Evolutionary conservation across 345 rosid genomes (phyloP).

Genomic region (Acer saccharum): DNA sequence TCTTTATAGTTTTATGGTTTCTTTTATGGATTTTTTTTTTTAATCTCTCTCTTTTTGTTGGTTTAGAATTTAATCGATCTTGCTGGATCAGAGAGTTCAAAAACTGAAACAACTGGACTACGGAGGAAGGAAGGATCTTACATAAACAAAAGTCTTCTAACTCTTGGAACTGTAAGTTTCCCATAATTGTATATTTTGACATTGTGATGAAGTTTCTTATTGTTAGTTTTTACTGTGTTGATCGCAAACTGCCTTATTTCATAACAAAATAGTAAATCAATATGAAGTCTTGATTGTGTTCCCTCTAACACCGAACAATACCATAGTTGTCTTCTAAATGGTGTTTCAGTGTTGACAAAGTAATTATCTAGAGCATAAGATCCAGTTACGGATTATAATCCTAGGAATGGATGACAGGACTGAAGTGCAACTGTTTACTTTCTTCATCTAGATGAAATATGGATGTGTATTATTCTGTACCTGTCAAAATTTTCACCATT

Average conservation of each 20-base stretch:
- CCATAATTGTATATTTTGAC: background rate
- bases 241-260: background rate
- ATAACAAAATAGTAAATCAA: background rate
- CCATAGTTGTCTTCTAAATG: background rate
- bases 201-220: conserved; percentile 9
- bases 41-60: conserved; percentile 26
- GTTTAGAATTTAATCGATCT: conserved; percentile 94
- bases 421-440: background rate
- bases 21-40: conserved; percentile 17
- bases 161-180: conserved; percentile 93
- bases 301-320: background rate
- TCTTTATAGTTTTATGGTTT: conserved; percentile 5
- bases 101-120: conserved; percentile 97
- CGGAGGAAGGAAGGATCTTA: conserved; percentile 98
- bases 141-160: conserved; percentile 98
- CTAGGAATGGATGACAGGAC: background rate
- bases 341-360: conserved; percentile 5
- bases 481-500: conserved; percentile 9
- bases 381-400: background rate
- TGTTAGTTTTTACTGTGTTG: background rate
- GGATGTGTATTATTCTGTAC: background rate
- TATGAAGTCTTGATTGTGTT: background rate
- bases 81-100: conserved; percentile 99
- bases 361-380: background rate
- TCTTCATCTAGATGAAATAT: background rate